phyloP scores from a whole-genome alignment of 805 yeast species.

The Kodamaea sagamina region DNA sequence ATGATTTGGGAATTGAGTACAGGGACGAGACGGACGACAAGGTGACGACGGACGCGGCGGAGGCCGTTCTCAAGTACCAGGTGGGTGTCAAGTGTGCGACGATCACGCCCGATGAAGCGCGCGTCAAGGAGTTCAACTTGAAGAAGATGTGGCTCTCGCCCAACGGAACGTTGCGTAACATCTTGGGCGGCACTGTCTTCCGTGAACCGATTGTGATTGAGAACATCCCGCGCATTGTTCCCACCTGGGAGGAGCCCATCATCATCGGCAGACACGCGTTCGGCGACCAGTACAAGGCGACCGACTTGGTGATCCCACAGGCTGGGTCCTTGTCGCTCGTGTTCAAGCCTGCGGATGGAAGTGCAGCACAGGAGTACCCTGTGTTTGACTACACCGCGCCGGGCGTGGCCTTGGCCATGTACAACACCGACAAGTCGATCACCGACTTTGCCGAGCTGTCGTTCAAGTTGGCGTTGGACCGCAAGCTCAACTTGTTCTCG shows the following conservation, averaged over 20 bases:
- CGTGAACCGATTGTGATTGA: constrained; percentile 82
- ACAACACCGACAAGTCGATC: constrained; percentile 79
- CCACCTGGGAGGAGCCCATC: constrained; percentile 81
- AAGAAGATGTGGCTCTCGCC: constrained; percentile 87
- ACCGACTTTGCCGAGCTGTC: constrained; percentile 78
- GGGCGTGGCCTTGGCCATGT: constrained; percentile 82
- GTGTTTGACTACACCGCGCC: constrained; percentile 65
- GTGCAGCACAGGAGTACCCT: constrained; percentile 46
- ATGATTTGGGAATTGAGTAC: constrained; percentile 67
- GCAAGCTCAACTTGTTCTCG: constrained; percentile 63
- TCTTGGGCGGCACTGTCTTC: constrained; percentile 80
- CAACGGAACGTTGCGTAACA: constrained; percentile 81
- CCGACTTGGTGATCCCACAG: constrained; percentile 66
- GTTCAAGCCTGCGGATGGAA: constrained; percentile 63
- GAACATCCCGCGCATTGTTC: constrained; percentile 73
- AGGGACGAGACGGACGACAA: constrained; percentile 74
- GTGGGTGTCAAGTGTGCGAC: constrained; percentile 87
- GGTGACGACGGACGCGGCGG: constrained; percentile 76
- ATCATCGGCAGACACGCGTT: constrained; percentile 85
- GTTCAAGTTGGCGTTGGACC: constrained; percentile 68
- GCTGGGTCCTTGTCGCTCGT: constrained; percentile 68
- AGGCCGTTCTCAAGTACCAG: constrained; percentile 71
- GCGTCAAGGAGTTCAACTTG: constrained; percentile 72
- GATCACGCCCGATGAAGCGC: constrained; percentile 78
- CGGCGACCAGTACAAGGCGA: constrained; percentile 84